A percentile compares a stretch with the other conserved stretches of the same genome.
Evolutionary conservation across 345 rosid species (phyloP).

Genomic region (Citrus cavaleriei): DNA sequence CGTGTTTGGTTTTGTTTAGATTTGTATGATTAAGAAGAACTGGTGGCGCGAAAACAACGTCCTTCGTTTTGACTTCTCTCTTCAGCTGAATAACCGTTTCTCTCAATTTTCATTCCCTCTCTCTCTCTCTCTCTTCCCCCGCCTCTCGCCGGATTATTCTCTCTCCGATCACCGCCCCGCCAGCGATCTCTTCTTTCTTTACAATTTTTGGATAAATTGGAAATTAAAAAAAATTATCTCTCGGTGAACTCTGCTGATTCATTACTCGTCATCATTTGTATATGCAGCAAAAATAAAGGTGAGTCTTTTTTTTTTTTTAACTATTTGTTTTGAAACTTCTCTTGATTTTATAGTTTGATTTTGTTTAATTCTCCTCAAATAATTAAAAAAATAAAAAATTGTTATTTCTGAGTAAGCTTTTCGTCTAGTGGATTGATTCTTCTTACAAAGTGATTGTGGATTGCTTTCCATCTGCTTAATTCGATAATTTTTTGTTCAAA

Average conservation of each 20-base stretch:
- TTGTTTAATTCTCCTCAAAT: neutral
- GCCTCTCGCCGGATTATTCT: neutral
- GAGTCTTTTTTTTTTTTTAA: neutral
- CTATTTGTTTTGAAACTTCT: neutral
- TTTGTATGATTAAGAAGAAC: conserved; percentile 1
- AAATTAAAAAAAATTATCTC: neutral
- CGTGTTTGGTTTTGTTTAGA: too few species aligned
- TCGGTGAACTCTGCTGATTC: neutral
- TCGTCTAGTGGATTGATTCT: too few species aligned
- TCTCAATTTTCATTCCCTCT: neutral
- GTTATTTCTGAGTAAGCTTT: too few species aligned
- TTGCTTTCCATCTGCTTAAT: neutral
- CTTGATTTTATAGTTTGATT: neutral
- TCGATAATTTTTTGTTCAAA: neutral
- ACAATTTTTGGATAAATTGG: neutral
- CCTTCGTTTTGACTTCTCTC: conserved; percentile 20
- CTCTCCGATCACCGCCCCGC: neutral
- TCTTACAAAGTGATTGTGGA: neutral
- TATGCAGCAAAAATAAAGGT: conserved; percentile 13
- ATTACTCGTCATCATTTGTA: neutral
- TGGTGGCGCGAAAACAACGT: conserved; percentile 85
- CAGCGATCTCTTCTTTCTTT: neutral
- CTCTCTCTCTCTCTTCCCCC: neutral
- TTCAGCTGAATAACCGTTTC: conserved; percentile 34
- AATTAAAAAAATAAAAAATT: too few species aligned